Percentiles rank a stretch among this genome's conserved stretches.
phyloP scores from a whole-genome alignment of 257 asterid species.

The Rauvolfia tetraphylla region DNA sequence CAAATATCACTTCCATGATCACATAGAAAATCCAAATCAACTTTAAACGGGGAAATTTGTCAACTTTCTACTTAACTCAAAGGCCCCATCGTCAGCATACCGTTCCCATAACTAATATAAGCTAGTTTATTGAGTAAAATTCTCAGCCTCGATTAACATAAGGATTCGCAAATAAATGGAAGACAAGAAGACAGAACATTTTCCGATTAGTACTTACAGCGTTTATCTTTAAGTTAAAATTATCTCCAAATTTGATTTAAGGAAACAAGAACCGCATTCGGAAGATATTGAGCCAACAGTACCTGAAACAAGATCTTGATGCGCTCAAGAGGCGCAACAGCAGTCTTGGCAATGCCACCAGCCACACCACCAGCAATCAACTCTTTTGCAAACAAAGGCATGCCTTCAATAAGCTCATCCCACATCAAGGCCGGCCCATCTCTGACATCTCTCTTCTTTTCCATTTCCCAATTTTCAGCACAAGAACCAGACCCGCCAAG shows the following conservation, averaged over 20 bases:
- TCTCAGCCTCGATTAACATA: neutral
- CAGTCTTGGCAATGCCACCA: slow-evolving; percentile 89
- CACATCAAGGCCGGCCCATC: slow-evolving; percentile 14
- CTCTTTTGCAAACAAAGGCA: slow-evolving; percentile 77
- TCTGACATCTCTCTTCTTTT: slow-evolving; percentile 40
- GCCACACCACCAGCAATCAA: slow-evolving; percentile 91
- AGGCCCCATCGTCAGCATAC: neutral
- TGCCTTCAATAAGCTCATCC: slow-evolving; percentile 53
- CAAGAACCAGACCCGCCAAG: slow-evolving; percentile 1
- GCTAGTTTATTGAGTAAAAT: neutral
- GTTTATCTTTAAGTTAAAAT: neutral
- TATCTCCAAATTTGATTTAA: neutral
- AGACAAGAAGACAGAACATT: neutral
- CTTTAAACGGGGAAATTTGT: neutral
- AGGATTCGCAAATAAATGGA: neutral
- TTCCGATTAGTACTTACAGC: neutral
- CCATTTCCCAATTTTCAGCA: slow-evolving; percentile 31
- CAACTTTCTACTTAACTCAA: neutral
- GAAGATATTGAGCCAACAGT: neutral
- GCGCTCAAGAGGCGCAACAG: slow-evolving; percentile 96
- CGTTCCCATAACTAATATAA: neutral
- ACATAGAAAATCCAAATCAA: neutral
- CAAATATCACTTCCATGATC: neutral
- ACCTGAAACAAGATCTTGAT: slow-evolving; percentile 95
- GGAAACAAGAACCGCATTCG: neutral